Conservation (phyloP, 306 rosid species). For the Cicer pinnatifidum region DNA sequence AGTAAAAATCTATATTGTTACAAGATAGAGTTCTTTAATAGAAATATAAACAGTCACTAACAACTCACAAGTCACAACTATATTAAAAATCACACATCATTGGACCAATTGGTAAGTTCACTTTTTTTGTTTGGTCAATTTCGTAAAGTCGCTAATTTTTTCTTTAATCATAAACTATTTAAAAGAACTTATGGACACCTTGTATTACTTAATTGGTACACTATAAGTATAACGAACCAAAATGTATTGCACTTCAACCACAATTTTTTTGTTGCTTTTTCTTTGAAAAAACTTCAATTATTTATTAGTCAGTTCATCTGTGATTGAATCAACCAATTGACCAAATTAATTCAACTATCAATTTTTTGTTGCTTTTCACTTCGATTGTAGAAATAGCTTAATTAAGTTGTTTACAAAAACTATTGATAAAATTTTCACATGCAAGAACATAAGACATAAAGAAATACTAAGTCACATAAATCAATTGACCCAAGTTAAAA, state of each 20-base stretch:
- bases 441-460: neutral
- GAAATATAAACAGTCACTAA: too few species aligned
- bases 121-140: neutral
- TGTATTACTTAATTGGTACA: neutral
- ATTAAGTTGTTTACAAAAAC: neutral
- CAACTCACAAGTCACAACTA: neutral
- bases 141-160: too few species aligned
- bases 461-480: slow-evolving; percentile 4
- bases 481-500: slow-evolving; percentile 4
- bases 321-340: too few species aligned
- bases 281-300: too few species aligned
- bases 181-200: neutral
- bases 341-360: too few species aligned
- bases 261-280: too few species aligned
- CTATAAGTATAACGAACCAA: neutral
- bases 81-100: too few species aligned
- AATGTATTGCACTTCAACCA: too few species aligned
- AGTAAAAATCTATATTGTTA: neutral
- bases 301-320: too few species aligned
- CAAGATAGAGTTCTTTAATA: neutral
- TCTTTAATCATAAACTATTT: too few species aligned
- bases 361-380: neutral
- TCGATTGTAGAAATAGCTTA: neutral
- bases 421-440: neutral
- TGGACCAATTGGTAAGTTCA: neutral